Base-by-base conservation (phyloP, 2,329 filamentous ascomycete species). In the Fusarium longipes region DNA sequence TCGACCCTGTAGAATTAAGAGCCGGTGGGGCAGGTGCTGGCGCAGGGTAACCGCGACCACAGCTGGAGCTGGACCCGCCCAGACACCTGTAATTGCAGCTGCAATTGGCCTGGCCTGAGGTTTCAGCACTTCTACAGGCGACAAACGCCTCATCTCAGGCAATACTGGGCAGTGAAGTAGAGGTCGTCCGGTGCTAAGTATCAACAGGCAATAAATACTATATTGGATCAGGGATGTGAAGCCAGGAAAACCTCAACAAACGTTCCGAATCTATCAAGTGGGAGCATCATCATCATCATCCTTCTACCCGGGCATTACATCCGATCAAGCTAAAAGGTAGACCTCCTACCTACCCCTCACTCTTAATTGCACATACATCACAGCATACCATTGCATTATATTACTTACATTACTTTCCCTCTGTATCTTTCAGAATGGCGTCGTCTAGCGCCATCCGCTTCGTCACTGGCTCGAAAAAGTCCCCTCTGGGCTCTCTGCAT, bases 401-500 rank as follows among this genome's bases (percentile, higher is more conserved):
- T n/a, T n/a, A n/a, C n/a, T n/a, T n/a, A 14, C 29, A 32, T 35
- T 38, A n/a, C 24, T 39, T n/a, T 18, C 20, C 32, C 22, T 42
- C 30, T 27, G 24, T 33, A 20, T 22, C 30, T 47, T 38, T 49
- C 30, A 54, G 11, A 52, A 77, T 76, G 75, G 69, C 73, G 61
- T 70, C 75, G 55, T 58, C 71, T 68, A 67, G 71, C 51, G 59
- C 82, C 44, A 79, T 85, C 48, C 79, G 80, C 44, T 86, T 84
- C 68, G 79, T 86, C 43, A 78, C 82, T 5, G 80, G 80, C 5
- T 77, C 82, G 47, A 82, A 81, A 49, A 86, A 83, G 58, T 80
- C 82, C 1, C 72, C 78, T 27, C 60, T 77, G 6, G 80, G 78
- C 24, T 81, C 78, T 3, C 75, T 93, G 18, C 85, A 89, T 53